Evolutionary conservation across 2,329 filamentous ascomycete genomes (phyloP).

Genomic region (Coniochaeta sp.): DNA sequence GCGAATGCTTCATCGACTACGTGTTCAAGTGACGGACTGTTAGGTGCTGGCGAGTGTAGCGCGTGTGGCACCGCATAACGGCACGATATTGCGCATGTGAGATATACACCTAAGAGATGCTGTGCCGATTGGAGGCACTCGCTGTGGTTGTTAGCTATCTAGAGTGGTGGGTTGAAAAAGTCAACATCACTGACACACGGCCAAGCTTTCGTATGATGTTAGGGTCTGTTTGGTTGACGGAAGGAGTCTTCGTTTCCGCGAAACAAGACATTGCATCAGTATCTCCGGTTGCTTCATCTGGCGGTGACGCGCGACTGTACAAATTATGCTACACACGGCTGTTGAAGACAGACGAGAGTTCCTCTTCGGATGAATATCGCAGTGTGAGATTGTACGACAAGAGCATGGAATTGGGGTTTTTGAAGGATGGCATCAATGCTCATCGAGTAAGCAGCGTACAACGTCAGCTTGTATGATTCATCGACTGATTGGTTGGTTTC

Average conservation of each 20-base stretch:
- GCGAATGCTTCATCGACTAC: neutral
- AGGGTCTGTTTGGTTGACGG: neutral
- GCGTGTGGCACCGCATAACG: neutral
- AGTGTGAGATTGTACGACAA: too few relatives aligned
- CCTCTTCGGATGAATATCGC: too few relatives aligned
- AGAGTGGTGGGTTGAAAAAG: too few relatives aligned
- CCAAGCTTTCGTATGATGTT: neutral
- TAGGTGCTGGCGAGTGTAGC: neutral
- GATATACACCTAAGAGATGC: neutral
- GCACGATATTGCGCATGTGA: neutral
- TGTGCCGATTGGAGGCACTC: neutral
- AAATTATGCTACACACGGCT: too few relatives aligned
- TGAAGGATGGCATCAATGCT: too few relatives aligned
- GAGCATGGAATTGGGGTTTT: too few relatives aligned
- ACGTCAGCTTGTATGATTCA: too few relatives aligned
- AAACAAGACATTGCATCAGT: neutral
- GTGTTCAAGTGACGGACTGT: neutral
- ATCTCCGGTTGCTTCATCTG: too few relatives aligned
- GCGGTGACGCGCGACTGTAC: too few relatives aligned
- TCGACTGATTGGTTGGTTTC: too few relatives aligned
- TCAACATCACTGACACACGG: neutral
- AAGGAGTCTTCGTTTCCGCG: neutral
- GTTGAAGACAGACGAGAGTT: too few relatives aligned
- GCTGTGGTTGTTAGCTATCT: neutral
- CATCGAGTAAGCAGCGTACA: too few relatives aligned